Base-by-base conservation (phyloP, 2,329 filamentous ascomycete species). In the Aspergillus ustus region DNA sequence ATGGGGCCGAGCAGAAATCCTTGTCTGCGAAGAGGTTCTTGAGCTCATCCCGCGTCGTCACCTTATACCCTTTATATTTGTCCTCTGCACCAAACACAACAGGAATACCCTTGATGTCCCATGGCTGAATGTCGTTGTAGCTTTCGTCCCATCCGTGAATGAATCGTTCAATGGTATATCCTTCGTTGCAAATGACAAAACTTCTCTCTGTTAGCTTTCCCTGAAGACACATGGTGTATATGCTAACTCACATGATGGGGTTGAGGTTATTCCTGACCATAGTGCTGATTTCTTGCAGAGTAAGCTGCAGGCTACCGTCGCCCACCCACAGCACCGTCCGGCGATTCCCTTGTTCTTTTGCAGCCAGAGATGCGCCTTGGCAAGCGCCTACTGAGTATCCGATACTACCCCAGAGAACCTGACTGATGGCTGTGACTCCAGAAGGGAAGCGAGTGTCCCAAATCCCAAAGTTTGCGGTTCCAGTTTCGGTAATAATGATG, bases 281-380 rank as follows among this genome's bases (percentile, higher is more conserved):
- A 11, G 92, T 95, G 75, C 88, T 91, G 65, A 96, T 74, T 77
- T 95, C 92, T 74, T 96, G 92, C 0, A 86, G 89, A 0, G 92
- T 96, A 61, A 96, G 83, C 75, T 97, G 92, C 77, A 96, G 89
- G 60, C 89, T 92, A 29, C 93, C 93, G 70, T 97, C 93, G 25
- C 93, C 93, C n/a, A 93, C 91, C 72, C 96, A 93, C 43, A 96
- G 82, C 50, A 97, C 89, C 0, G 90, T 92, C 62, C 93, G 81
- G 28, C 78, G 83, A 28, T 87, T 80, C 54, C 86, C 81, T 43
- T 79, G 77, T 71, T 95, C 92, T 69, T 87, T 88, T 0, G 88
- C 86, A 0, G 91, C 93, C 11, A 95, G 82, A 1, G 90, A 91
- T 19, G 91, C 92, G 45, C 88, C 88, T 70, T 88, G 85, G 37